These are phyloP conservation scores for Penicillium sp. DNA, from an alignment of 2,329 filamentous ascomycete species.

Conservation along the genomic window DNA sequence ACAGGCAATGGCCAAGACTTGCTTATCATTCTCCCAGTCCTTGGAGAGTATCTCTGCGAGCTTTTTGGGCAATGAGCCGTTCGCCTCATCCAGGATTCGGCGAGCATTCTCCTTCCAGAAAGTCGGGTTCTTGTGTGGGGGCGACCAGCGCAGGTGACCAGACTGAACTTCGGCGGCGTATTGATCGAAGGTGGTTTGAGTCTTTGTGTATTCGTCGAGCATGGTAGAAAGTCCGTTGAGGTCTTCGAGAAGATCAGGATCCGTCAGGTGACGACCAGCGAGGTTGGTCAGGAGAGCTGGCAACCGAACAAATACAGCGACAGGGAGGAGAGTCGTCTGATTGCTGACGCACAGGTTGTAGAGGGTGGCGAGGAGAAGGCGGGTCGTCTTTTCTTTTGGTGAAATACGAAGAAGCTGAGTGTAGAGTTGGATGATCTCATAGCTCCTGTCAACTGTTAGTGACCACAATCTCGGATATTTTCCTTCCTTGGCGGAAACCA, in stretches of 20 bases:
- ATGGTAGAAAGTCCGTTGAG: constrained; percentile 59
- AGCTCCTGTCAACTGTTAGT: constrained; percentile 63
- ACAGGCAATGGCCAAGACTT: constrained; percentile 87
- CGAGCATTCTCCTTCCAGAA: constrained; percentile 94
- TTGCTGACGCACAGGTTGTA: constrained; percentile 80
- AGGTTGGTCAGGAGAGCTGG: constrained; percentile 64
- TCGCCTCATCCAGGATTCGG: constrained; percentile 80
- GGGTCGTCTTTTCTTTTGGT: constrained; percentile 96
- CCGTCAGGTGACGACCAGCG: constrained; percentile 54
- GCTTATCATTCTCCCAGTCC: constrained; percentile 80
- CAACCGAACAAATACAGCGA: constrained; percentile 82
- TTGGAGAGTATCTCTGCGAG: constrained; percentile 83
- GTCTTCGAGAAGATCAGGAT: constrained; percentile 53
- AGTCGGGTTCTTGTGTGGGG: constrained; percentile 79
- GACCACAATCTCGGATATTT: constrained; percentile 11
- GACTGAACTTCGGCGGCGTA: constrained; percentile 81
- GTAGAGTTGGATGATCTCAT: constrained; percentile 88
- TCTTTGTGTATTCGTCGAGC: constrained; percentile 80
- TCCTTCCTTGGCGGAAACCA: neutral
- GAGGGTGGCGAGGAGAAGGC: constrained; percentile 84
- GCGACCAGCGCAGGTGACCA: constrained; percentile 89
- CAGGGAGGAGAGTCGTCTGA: constrained; percentile 71
- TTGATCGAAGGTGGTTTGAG: constrained; percentile 67
- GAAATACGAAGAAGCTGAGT: constrained; percentile 89
- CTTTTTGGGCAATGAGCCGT: constrained; percentile 75